Base-by-base conservation (phyloP, 306 rosid genomes). In the Quillaja saponaria region DNA sequence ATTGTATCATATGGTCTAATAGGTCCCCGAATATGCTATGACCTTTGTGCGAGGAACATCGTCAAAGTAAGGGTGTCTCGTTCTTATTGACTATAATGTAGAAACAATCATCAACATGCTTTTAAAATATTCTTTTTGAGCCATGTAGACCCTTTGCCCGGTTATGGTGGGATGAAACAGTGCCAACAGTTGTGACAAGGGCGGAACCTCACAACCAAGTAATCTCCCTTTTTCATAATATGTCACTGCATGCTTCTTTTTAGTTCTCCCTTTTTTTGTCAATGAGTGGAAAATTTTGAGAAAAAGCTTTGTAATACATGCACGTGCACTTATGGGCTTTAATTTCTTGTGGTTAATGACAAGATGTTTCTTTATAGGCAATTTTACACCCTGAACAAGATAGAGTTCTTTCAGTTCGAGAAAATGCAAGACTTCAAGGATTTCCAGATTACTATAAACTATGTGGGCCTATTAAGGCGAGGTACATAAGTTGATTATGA, bases 151-250 rank as follows among this genome's bases (percentile, higher is more conserved):
- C 97, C 1, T 91, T 85, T 80, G 90, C 79, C 14, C 84, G 97
- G 44, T 57, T 91, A 41, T 91, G 97, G 97, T 91, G 97, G 96
- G 97, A 91, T 56, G 97, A 88, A 74, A 91, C 97, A 11, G 84
- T 91, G 60, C 80, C 97, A 40, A 91, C 96, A 3, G 97, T 91
- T 10, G 66, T 91, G 40, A 91, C 97, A 0, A 55, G 76, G 68
- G 85, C 96, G 15, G 80, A 76, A 55, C 87, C 90, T 64, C 96
- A 83, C 61, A 85, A 74, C 50, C 91, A 86, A 82, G 95, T 88
- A 6, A 20, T 21, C 49, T 13, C 38, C 6, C 9, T 57, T 7
- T 37, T 69, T 7, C 11, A 55, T 37, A n/a, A n/a, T n/a, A n/a
- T n/a, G n/a, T n/a, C n/a, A n/a, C n/a, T n/a, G 17, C 9, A 19